Conservation (phyloP, 2,329 filamentous ascomycete species). For the Akanthomyces lecanii region DNA sequence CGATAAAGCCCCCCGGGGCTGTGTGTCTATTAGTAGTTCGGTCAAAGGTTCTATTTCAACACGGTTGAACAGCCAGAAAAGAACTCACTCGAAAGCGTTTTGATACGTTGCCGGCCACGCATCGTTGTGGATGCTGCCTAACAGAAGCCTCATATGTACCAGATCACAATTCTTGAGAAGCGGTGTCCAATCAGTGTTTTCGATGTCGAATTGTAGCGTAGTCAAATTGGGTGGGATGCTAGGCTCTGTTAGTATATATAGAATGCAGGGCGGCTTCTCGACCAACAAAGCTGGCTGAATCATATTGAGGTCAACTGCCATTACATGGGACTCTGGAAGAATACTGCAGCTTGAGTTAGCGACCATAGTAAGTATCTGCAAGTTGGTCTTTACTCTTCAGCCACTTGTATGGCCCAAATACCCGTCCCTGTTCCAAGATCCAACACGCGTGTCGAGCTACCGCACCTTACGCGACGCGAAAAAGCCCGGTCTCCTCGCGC, state of each 20-base stretch:
- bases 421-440: slow-evolving; percentile 82
- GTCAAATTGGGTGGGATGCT: slow-evolving; percentile 64
- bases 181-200: slow-evolving; percentile 59
- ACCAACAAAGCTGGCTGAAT: slow-evolving; percentile 35
- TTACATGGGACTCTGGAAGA: slow-evolving; percentile 27
- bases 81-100: slow-evolving; percentile 56
- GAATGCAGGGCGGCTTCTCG: neutral
- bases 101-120: slow-evolving; percentile 70
- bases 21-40: slow-evolving; percentile 58
- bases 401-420: slow-evolving; percentile 87
- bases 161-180: slow-evolving; percentile 62
- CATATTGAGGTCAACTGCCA: slow-evolving; percentile 37
- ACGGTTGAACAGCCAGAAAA: neutral
- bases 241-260: slow-evolving; percentile 19
- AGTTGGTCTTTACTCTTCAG: slow-evolving; percentile 52
- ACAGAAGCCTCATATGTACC: slow-evolving; percentile 76
- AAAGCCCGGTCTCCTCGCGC: slow-evolving; percentile 47
- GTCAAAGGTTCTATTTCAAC: neutral
- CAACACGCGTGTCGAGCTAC: slow-evolving; percentile 35
- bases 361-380: no score
- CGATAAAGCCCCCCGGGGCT: slow-evolving; percentile 69
- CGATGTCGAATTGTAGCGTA: slow-evolving; percentile 65
- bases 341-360: neutral
- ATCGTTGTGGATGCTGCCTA: slow-evolving; percentile 65
- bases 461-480: slow-evolving; percentile 19